Evolutionary conservation across 2,329 filamentous ascomycete species (phyloP).

Genomic region (Monilinia vaccinii-corymbosi): DNA sequence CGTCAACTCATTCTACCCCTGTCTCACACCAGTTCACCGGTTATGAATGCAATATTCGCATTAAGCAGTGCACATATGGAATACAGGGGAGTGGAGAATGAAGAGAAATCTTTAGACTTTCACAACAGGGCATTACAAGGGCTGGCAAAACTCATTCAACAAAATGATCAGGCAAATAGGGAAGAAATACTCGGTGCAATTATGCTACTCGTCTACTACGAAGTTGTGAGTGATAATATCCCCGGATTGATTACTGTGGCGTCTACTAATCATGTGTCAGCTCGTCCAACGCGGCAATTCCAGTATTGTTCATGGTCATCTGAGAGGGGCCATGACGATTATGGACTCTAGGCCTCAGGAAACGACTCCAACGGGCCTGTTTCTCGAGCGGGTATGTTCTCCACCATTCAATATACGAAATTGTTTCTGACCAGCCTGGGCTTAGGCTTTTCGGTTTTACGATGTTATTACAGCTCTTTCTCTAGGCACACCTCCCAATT

Average conservation of each 20-base stretch:
- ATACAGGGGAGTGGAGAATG: conserved; percentile 44
- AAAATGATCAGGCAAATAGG: conserved; percentile 39
- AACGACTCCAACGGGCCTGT: conserved; percentile 43
- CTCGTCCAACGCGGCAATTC: conserved; percentile 50
- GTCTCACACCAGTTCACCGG: conserved; percentile 42
- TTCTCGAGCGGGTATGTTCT: conserved; percentile 47
- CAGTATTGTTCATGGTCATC: conserved; percentile 50
- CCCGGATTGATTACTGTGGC: background rate
- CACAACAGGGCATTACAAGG: conserved; percentile 51
- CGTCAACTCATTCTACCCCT: conserved; percentile 52
- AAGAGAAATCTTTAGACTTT: conserved; percentile 48
- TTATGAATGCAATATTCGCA: conserved; percentile 79
- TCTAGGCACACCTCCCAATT: conserved; percentile 48
- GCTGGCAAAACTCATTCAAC: conserved; percentile 46
- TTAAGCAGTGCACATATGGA: conserved; percentile 78
- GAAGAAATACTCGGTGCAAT: conserved; percentile 53
- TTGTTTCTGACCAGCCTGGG: conserved; percentile 34
- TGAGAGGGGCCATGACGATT: conserved; percentile 52
- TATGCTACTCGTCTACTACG: conserved; percentile 54
- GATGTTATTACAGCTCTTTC: conserved; percentile 56
- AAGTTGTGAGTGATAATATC: conserved; percentile 42
- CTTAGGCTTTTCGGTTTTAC: conserved; percentile 56
- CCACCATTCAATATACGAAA: background rate
- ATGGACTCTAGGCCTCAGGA: conserved; percentile 40
- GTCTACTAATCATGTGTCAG: conserved; percentile 31